Percentiles rank a stretch among this genome's conserved stretches.
Conservation (phyloP, 106 monocot genomes). For the Agapanthus africanus region DNA sequence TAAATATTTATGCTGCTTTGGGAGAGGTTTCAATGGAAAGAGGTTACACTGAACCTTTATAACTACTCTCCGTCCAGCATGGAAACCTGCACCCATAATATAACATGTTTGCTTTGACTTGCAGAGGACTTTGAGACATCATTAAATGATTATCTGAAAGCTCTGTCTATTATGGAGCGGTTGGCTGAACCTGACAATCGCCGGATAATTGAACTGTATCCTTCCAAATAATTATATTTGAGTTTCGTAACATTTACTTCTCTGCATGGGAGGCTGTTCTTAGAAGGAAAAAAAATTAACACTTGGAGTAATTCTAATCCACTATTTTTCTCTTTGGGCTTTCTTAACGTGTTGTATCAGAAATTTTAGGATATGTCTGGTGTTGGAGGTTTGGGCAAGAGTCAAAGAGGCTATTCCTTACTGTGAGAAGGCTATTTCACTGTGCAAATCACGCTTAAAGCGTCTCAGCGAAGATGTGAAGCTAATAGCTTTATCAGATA, state of each 20-base stretch:
- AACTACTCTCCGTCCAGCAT: background rate
- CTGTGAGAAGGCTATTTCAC: constrained; percentile 63
- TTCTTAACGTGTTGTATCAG: constrained; percentile 39
- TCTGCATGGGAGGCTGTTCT: background rate
- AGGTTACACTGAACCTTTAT: constrained; percentile 34
- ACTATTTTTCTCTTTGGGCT: constrained; percentile 1
- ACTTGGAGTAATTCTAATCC: background rate
- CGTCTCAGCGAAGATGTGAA: constrained; percentile 36
- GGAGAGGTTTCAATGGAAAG: constrained; percentile 87
- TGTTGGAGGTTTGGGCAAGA: constrained; percentile 57
- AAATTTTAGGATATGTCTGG: constrained; percentile 88
- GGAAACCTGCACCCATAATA: background rate
- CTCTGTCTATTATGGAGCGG: constrained; percentile 52
- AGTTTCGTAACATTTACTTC: background rate
- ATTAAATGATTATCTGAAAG: constrained; percentile 65
- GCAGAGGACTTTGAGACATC: constrained; percentile 95
- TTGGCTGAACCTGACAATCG: constrained; percentile 72
- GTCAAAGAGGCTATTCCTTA: constrained; percentile 69
- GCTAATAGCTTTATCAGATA: constrained; percentile 3
- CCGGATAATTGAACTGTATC: constrained; percentile 90
- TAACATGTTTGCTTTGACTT: constrained; percentile 7
- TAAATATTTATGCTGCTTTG: constrained; percentile 70
- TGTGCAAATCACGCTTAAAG: constrained; percentile 61
- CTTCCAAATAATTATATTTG: constrained; percentile 8
- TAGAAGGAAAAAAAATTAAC: background rate